Percentiles rank a stretch among this genome's conserved stretches.
phyloP scores from a whole-genome alignment of 2,329 filamentous ascomycete species.

The Diaporthe longicolla region DNA sequence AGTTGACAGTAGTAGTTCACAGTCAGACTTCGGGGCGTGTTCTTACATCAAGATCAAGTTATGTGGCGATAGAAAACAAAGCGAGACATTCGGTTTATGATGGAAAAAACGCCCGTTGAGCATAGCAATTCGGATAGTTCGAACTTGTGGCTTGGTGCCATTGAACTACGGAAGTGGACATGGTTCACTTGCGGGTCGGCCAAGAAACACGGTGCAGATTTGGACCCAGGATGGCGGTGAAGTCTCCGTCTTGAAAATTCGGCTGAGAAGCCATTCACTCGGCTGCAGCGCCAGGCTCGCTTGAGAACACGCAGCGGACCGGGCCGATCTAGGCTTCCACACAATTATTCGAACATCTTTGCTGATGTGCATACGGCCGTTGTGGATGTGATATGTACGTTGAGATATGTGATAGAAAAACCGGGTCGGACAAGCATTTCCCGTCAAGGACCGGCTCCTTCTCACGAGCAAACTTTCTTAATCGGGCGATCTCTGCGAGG shows the following conservation, averaged over 20 bases:
- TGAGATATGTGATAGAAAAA: slow-evolving; percentile 23
- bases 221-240: not conserved
- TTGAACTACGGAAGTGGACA: not conserved
- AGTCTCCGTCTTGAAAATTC: not conserved
- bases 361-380: not conserved
- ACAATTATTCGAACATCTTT: not conserved
- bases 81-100: not conserved
- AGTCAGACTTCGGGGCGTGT: not conserved
- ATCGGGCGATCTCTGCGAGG: slow-evolving; percentile 1
- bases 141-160: slow-evolving; percentile 5
- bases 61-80: too few species aligned
- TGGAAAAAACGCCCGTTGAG: not conserved
- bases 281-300: not conserved
- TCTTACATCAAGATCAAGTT: not conserved
- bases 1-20: not conserved
- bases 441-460: slow-evolving; percentile 8
- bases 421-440: slow-evolving; percentile 6
- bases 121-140: not conserved
- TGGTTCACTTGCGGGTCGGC: not conserved
- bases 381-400: not conserved
- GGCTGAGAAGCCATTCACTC: not conserved
- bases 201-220: not conserved
- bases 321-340: slow-evolving; percentile 17
- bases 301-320: not conserved
- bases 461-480: not conserved